Evolutionary conservation across 768 basidiomycete genomes (phyloP), one percentile per base, ranked within the genome.

Genomic region (Mycena amicta): DNA sequence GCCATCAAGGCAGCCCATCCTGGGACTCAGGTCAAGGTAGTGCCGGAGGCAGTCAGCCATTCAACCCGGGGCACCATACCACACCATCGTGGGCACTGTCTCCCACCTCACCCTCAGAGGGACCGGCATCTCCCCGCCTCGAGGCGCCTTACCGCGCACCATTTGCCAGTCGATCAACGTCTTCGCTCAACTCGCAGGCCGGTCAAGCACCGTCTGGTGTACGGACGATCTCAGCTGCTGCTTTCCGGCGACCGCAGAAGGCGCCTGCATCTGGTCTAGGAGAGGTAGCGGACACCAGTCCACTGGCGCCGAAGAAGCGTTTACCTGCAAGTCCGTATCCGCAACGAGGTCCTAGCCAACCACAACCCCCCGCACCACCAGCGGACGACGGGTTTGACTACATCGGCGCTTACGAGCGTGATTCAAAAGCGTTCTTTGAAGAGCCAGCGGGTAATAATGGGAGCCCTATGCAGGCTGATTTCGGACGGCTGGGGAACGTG

Each of bases 181-280:
- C 72, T 1, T 74, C 74, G 18, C 58, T 77, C 50, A 70, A 64
- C 46, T 59, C 67, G 43, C 68, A 68, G 59, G 56, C 70, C 20
- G 43, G 43, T 12, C 53, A 64, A 8, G 51, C 64, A 6, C 70
- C 74, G 2, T 61, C 75, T 6, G 78, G 76, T 2, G 68, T 80
- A 15, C 79, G 86, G 41, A 92, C 83, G 55, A 91, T 92, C 52
- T 83, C 88, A 2, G 90, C 89, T 0, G 87, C 89, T 4, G 89
- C 89, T 25, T 92, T 92, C 72, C 83, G 80, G 65, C 76, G 87
- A 27, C 84, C 80, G 29, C 75, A 57, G 50, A 64, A 75, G 45
- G 68, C 64, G 1, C 75, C 76, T 22, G 68, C 71, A 37, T 63
- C 66, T 30, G 74, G 70, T 45, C 47, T 43, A 45, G 67, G 71